Conservation (phyloP, 176 grass and related monocot species). For the Urochloa ruziziensis region DNA sequence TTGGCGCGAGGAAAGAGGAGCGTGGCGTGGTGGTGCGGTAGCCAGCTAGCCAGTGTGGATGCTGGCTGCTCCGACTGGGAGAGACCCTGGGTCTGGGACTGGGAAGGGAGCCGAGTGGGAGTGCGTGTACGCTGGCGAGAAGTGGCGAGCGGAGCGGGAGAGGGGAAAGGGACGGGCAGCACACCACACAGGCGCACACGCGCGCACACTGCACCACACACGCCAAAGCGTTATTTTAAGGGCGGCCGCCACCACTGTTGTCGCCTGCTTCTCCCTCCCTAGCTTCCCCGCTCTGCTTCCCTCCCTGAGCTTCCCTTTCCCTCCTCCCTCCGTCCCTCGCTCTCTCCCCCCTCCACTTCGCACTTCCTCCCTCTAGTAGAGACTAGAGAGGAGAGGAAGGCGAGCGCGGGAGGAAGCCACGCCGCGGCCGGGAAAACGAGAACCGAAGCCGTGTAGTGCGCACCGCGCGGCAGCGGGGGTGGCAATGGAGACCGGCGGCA, state of each 20-base stretch:
- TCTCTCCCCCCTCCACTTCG: neutral
- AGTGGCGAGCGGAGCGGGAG: neutral
- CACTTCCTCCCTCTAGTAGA: neutral
- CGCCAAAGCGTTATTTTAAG: conserved; percentile 36
- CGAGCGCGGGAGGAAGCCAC: neutral
- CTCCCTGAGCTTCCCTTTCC: neutral
- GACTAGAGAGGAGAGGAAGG: neutral
- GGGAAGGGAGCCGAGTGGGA: neutral
- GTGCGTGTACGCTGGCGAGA: neutral
- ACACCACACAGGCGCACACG: conserved; percentile 7
- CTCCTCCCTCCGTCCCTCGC: neutral
- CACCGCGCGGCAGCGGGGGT: neutral
- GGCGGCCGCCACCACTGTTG: conserved; percentile 29
- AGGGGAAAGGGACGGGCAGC: neutral
- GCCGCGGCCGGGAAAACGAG: neutral
- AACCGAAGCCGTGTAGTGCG: neutral
- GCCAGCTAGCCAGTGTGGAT: neutral
- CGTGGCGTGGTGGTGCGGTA: neutral
- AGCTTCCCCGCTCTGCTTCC: neutral
- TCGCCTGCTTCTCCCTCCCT: neutral
- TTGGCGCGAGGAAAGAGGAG: conserved; percentile 11
- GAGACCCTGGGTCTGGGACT: neutral
- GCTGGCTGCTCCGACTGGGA: neutral
- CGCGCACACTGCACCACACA: conserved; percentile 39
- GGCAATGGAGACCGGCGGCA: conserved; percentile 56